phyloP scores from a whole-genome alignment of 306 rosid species.

The Ochetophila trinervis region DNA sequence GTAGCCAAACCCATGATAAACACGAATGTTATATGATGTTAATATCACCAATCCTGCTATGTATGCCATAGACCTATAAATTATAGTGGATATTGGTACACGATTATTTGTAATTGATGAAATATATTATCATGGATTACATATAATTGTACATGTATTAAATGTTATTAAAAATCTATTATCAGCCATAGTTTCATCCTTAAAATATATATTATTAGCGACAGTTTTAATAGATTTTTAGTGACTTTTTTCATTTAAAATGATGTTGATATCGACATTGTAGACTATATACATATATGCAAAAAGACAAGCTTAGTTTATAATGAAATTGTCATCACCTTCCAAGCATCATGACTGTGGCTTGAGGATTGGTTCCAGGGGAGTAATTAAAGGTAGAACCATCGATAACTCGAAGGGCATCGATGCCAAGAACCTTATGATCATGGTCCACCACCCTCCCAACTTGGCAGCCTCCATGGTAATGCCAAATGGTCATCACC shows the following conservation, averaged over 20 bases:
- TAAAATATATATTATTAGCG: too few relatives aligned
- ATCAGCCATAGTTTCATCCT: too few relatives aligned
- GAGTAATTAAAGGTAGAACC: conserved; percentile 74
- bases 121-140: too few relatives aligned
- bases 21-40: too few relatives aligned
- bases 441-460: conserved; percentile 59
- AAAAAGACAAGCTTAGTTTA: not conserved
- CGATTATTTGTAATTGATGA: too few relatives aligned
- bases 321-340: conserved; percentile 25
- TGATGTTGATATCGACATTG: too few relatives aligned
- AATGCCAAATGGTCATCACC: conserved; percentile 86
- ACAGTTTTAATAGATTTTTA: too few relatives aligned
- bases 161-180: too few relatives aligned
- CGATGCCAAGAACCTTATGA: conserved; percentile 59
- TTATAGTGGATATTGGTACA: not conserved
- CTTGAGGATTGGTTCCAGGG: conserved; percentile 87
- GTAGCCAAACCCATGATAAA: too few relatives aligned
- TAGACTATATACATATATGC: not conserved
- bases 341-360: conserved; percentile 84
- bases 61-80: too few relatives aligned
- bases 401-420: conserved; percentile 63
- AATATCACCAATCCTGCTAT: not conserved
- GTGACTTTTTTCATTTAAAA: too few relatives aligned
- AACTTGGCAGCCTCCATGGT: conserved; percentile 79
- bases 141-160: too few relatives aligned